A percentile compares a stretch with the other conserved stretches of the same genome.
Evolutionary conservation across 495 filamentous ascomycete genomes (phyloP).

Genomic region (Penicilliopsis zonata): DNA sequence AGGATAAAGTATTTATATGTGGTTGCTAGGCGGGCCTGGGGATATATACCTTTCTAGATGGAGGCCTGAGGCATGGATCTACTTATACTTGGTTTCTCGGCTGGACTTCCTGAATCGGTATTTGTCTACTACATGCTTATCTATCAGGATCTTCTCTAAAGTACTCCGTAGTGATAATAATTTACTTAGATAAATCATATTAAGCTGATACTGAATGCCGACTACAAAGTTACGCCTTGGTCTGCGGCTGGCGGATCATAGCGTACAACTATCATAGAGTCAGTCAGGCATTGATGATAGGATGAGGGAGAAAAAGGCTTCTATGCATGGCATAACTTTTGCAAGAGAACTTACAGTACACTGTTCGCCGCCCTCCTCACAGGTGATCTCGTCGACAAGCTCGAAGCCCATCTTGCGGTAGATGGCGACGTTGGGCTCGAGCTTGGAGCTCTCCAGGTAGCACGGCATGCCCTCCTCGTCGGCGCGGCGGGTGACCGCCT

Average conservation of each 20-base stretch:
- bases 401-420: conserved; percentile 56
- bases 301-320: too few species aligned
- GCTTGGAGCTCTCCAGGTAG: conserved; percentile 54
- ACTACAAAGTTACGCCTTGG: conserved; percentile 5
- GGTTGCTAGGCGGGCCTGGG: too few species aligned
- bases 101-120: too few species aligned
- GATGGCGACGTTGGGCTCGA: conserved; percentile 50
- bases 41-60: too few species aligned
- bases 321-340: too few species aligned
- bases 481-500: conserved; percentile 43
- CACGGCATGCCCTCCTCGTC: conserved; percentile 47
- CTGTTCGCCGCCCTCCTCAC: conserved; percentile 41
- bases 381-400: conserved; percentile 48
- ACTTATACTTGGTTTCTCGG: too few species aligned
- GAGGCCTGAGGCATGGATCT: too few species aligned
- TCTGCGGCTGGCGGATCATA: conserved; percentile 15
- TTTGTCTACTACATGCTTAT: too few species aligned
- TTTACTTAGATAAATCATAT: neutral
- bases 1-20: too few species aligned
- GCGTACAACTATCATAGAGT: conserved; percentile 12
- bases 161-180: neutral
- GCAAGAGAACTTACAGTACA: conserved; percentile 21
- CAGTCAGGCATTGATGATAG: too few species aligned
- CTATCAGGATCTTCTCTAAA: too few species aligned
- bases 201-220: too few species aligned